Percentiles rank a stretch among this genome's conserved stretches.
Conservation (phyloP, 305 asterid genomes). For the Striga hermonthica region DNA sequence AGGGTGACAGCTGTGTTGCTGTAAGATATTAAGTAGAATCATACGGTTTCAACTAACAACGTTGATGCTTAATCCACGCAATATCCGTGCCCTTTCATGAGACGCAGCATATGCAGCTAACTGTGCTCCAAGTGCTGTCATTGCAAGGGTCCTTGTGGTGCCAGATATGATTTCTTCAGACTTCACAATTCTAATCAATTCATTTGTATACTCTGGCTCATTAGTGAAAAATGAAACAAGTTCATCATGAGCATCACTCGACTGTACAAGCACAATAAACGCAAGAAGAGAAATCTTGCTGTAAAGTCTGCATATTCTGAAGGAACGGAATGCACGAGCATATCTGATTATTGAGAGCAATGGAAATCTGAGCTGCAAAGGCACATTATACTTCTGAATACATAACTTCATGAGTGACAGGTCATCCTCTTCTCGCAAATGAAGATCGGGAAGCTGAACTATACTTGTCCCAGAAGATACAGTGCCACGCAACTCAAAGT, state of each 20-base stretch:
- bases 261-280: conserved; percentile 92
- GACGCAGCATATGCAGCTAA: conserved; percentile 96
- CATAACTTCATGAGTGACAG: conserved; percentile 73
- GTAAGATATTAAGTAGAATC: conserved; percentile 88
- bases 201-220: conserved; percentile 95
- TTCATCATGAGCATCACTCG: conserved; percentile 93
- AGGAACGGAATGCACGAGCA: conserved; percentile 88
- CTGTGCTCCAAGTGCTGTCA: conserved; percentile 90
- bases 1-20: conserved; percentile 92
- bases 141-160: conserved; percentile 74
- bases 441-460: conserved; percentile 76
- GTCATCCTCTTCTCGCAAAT: conserved; percentile 80
- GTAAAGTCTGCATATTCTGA: conserved; percentile 82
- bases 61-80: conserved; percentile 93
- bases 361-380: conserved; percentile 80
- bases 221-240: conserved; percentile 89
- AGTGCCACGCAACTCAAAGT: conserved; percentile 72
- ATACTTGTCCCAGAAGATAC: conserved; percentile 55
- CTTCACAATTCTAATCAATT: conserved; percentile 84
- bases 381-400: conserved; percentile 67
- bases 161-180: conserved; percentile 86
- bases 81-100: conserved; percentile 82
- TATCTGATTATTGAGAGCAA: conserved; percentile 91
- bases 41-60: conserved; percentile 92
- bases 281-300: conserved; percentile 94